phyloP scores from a whole-genome alignment of 2,329 filamentous ascomycete genomes.

The Diaporthe vaccinii region DNA sequence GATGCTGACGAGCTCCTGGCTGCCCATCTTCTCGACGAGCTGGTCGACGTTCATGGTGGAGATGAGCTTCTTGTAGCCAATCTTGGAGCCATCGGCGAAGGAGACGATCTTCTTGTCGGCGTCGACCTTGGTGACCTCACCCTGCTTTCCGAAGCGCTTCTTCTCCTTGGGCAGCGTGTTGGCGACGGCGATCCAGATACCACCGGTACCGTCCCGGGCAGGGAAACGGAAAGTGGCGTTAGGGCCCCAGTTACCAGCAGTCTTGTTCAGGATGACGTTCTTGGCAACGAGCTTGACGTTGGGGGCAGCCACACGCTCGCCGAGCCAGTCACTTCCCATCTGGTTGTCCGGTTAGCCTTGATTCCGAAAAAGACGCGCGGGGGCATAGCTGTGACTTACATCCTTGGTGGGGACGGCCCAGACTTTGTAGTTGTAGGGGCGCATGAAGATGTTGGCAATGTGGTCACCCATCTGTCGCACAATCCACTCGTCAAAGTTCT shows the following conservation, averaged over 20 bases:
- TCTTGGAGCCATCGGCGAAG: slow-evolving; percentile 85
- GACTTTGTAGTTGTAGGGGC: slow-evolving; percentile 99
- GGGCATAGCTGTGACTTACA: slow-evolving; percentile 64
- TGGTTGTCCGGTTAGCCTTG: slow-evolving; percentile 52
- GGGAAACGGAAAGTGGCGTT: slow-evolving; percentile 99
- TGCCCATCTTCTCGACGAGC: slow-evolving; percentile 87
- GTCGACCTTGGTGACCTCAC: slow-evolving; percentile 88
- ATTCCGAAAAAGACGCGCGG: too few relatives aligned
- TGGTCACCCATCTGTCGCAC: slow-evolving; percentile 90
- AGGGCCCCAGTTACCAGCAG: slow-evolving; percentile 96
- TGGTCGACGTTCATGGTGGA: slow-evolving; percentile 97
- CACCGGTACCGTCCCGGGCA: slow-evolving; percentile 93
- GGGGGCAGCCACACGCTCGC: slow-evolving; percentile 97
- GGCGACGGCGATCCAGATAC: slow-evolving; percentile 98
- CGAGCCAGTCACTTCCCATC: slow-evolving; percentile 99
- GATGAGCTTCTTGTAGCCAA: slow-evolving; percentile 93
- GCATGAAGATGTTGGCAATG: slow-evolving; percentile 96
- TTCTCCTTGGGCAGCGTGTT: slow-evolving; percentile 94
- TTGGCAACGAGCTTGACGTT: slow-evolving; percentile 93
- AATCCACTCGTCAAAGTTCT: slow-evolving; percentile 99
- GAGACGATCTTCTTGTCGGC: slow-evolving; percentile 86
- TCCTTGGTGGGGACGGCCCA: slow-evolving; percentile 99
- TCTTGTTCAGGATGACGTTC: slow-evolving; percentile 97
- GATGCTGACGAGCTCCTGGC: slow-evolving; percentile 84
- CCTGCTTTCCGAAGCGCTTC: slow-evolving; percentile 88